These are phyloP conservation scores for Peronospora destructor DNA, from an alignment of 352 stramenopile genomes.

Conservation along the genomic window DNA sequence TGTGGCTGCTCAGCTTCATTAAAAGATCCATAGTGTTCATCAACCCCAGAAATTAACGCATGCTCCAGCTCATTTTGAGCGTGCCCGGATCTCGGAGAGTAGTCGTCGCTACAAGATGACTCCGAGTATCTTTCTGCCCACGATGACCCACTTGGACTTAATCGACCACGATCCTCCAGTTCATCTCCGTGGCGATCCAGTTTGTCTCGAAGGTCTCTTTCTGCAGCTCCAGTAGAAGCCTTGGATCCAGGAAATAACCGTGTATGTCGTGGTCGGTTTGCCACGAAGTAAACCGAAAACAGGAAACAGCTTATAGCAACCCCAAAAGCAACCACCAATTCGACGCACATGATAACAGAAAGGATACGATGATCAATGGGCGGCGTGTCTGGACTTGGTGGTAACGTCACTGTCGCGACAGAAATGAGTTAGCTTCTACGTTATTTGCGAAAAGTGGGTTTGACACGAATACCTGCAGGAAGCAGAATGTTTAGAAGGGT, in stretches of 20 bases:
- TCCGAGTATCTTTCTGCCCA: conserved; percentile 25
- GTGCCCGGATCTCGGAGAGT: conserved; percentile 22
- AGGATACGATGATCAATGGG: conserved; percentile 79
- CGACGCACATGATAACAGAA: conserved; percentile 81
- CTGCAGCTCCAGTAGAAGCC: conserved; percentile 10
- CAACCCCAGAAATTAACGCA: conserved; percentile 57
- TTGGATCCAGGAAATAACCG: conserved; percentile 16
- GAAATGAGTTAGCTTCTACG: conserved; percentile 8
- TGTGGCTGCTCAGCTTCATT: conserved; percentile 20
- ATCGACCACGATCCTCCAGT: conserved; percentile 15
- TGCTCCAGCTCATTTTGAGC: conserved; percentile 57
- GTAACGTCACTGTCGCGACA: conserved; percentile 38
- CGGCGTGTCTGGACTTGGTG: conserved; percentile 65
- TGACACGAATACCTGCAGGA: conserved; percentile 37
- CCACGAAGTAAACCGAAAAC: conserved; percentile 86
- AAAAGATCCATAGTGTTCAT: conserved; percentile 72
- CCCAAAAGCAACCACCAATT: conserved; percentile 74
- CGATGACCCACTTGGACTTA: conserved; percentile 18
- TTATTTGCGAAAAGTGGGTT: neutral
- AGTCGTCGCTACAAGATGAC: conserved; percentile 33
- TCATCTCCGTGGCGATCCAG: conserved; percentile 18
- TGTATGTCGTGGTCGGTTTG: conserved; percentile 59
- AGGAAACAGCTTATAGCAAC: conserved; percentile 78
- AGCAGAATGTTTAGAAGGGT: conserved; percentile 70
- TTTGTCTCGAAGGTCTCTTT: conserved; percentile 20